A percentile compares a stretch with the other conserved stretches of the same genome.
phyloP scores from a whole-genome alignment of 106 monocot genomes.

The Dactylorhiza incarnata region DNA sequence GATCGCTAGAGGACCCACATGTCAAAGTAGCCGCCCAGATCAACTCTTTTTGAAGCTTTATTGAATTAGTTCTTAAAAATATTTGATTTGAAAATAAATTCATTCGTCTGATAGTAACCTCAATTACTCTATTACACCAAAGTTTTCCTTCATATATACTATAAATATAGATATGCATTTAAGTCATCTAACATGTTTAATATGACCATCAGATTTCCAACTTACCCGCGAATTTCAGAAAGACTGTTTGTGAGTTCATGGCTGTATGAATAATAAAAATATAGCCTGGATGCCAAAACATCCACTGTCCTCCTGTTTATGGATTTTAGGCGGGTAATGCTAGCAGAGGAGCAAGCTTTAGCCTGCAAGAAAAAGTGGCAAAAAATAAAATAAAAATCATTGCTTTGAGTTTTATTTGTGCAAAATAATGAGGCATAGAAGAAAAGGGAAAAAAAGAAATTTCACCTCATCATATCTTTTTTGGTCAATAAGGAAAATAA shows the following conservation, averaged over 20 bases:
- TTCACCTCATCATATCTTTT: conserved; percentile 83
- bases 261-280: conserved; percentile 85
- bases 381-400: background rate
- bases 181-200: background rate
- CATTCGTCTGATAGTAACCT: too few relatives aligned
- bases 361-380: conserved; percentile 42
- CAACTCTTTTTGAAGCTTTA: too few relatives aligned
- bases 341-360: conserved; percentile 83
- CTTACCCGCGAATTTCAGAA: conserved; percentile 97
- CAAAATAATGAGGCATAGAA: background rate
- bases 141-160: too few relatives aligned
- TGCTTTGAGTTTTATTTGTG: background rate
- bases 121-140: too few relatives aligned
- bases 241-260: conserved; percentile 89
- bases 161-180: conserved; percentile 1
- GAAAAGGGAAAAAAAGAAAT: background rate
- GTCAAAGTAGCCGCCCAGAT: too few relatives aligned
- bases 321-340: conserved; percentile 79
- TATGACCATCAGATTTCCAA: conserved; percentile 7
- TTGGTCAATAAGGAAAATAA: conserved; percentile 90
- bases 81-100: too few relatives aligned
- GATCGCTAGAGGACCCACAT: too few relatives aligned
- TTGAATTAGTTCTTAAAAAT: too few relatives aligned
- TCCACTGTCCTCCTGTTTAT: conserved; percentile 96
- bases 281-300: conserved; percentile 77